Conservation (phyloP, 805 yeast genomes). For the Saccharomyces eubayanus region DNA sequence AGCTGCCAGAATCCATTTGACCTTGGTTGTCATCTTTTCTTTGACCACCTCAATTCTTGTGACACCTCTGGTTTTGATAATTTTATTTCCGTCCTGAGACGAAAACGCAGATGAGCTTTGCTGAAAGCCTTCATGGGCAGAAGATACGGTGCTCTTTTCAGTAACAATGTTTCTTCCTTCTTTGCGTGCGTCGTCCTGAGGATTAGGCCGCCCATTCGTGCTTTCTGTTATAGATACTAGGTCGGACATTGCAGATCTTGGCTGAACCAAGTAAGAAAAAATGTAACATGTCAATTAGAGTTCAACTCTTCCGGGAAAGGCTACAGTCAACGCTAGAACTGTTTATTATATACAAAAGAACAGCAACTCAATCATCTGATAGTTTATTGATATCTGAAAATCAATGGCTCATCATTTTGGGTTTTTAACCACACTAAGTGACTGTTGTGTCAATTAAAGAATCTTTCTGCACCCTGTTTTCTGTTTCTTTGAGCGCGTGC, state of each 20-base stretch:
- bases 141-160: background rate
- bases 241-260: background rate
- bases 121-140: background rate
- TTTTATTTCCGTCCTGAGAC: slow-evolving; percentile 4
- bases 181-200: background rate
- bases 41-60: slow-evolving; percentile 23
- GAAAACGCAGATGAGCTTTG: background rate
- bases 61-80: slow-evolving; percentile 20
- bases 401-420: too few species aligned
- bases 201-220: background rate
- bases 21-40: slow-evolving; percentile 12
- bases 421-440: too few species aligned
- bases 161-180: background rate
- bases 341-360: too few species aligned
- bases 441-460: too few species aligned
- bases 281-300: too few species aligned
- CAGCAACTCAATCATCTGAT: too few species aligned
- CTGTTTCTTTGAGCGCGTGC: too few species aligned
- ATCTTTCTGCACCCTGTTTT: too few species aligned
- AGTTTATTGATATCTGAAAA: too few species aligned
- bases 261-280: background rate
- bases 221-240: background rate
- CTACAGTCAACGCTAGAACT: background rate
- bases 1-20: slow-evolving; percentile 12
- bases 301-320: too few species aligned